Base-by-base conservation (phyloP, 371 early-diverging fungal genomes). In the Scutellospora calospora region DNA sequence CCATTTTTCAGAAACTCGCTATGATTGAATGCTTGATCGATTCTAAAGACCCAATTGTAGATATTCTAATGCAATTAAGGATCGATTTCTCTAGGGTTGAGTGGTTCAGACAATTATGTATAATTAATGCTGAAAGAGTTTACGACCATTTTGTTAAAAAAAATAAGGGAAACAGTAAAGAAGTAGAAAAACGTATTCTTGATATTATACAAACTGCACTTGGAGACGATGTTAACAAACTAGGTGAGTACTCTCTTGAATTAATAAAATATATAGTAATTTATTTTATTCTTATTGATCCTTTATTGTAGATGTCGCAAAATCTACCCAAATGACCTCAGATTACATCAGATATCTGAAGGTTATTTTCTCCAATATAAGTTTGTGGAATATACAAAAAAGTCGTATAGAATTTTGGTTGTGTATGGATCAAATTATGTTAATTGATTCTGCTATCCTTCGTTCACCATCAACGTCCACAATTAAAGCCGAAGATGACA, bases 81-180 rank as follows among this genome's bases (percentile, higher is more conserved):
- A 52, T 20, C 8, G 57, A 66, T 25, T 63, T 79, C 27, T 16
- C 79, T 38, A 68, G 38, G 25, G 38, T 63, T 59, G 51, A 51
- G 11, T 79, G 79, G 79, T 79, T 79, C 54, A 51, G 25, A 25
- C 79, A 63, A 69, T 20, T 79, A 35, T 79, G 79, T 69, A 22
- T 52, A 35, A 27, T 27, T 35, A 63, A 79, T 69, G 14, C 27
- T 31, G 54, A 51, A 25, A 69, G 27, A 16, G 71, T 65, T 22
- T 69, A 79, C 20, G 18, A 79, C 18, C 25, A 12, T 8, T 79
- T 79, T 69, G 59, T 79, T 1, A 69, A 33, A 31, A 38, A 20
- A 33, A 18, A 54, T 5, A 66, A 51, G 38, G 31, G 38, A 5
- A 63, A 49, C 8, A 68, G 1, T 35, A 74, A 57, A 41, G 57